These are phyloP conservation scores for Globisporangium takayamanum DNA, from an alignment of 352 stramenopile species.

Conservation along the genomic window DNA sequence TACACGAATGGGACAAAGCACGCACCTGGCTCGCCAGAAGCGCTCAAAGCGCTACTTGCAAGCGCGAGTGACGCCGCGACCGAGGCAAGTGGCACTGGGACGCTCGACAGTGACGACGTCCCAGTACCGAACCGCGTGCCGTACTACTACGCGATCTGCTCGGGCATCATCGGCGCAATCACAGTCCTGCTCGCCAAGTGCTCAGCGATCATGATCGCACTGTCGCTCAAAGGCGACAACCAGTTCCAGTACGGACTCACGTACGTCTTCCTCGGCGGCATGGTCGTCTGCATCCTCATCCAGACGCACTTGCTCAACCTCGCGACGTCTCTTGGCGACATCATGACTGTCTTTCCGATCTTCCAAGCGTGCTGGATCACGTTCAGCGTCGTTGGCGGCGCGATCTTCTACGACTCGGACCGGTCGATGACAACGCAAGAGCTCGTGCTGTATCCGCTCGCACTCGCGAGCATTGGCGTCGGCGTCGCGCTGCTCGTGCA, in stretches of 20 bases:
- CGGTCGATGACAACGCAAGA: slow-evolving; percentile 40
- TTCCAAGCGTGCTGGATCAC: slow-evolving; percentile 88
- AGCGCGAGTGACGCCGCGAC: background rate
- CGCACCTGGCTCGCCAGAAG: background rate
- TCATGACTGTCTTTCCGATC: slow-evolving; percentile 87
- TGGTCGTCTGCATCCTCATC: slow-evolving; percentile 82
- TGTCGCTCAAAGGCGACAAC: slow-evolving; percentile 80
- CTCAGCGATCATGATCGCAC: slow-evolving; percentile 77
- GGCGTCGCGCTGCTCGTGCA: slow-evolving; percentile 74
- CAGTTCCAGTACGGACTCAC: slow-evolving; percentile 83
- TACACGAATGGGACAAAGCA: background rate
- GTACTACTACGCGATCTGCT: slow-evolving; percentile 85
- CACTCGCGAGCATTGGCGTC: slow-evolving; percentile 54
- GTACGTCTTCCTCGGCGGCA: slow-evolving; percentile 83
- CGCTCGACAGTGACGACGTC: background rate
- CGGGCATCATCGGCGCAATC: slow-evolving; percentile 79
- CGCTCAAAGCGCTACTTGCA: slow-evolving; percentile 5
- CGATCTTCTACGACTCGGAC: slow-evolving; percentile 80
- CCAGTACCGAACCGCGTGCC: slow-evolving; percentile 38
- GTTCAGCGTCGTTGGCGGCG: slow-evolving; percentile 80
- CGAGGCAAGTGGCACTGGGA: background rate
- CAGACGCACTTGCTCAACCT: slow-evolving; percentile 88
- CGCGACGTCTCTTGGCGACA: slow-evolving; percentile 74
- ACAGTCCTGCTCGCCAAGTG: slow-evolving; percentile 82
- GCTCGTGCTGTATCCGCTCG: slow-evolving; percentile 69